Evolutionary conservation across 176 grass and related monocot genomes (phyloP).

Genomic region (Rhipidocladum racemiflorum): DNA sequence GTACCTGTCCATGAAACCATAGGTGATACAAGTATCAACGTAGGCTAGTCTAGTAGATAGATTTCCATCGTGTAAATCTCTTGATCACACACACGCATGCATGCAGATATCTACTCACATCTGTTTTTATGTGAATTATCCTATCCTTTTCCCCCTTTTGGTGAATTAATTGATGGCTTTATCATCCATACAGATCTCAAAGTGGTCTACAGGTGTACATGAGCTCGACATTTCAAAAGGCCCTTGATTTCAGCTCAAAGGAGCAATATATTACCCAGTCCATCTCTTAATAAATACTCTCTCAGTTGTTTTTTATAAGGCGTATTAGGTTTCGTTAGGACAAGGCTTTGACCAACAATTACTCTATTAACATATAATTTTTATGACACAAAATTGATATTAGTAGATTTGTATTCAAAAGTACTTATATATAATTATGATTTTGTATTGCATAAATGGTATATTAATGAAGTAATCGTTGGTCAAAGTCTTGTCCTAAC

Average conservation of each 20-base stretch:
- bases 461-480: too few species aligned
- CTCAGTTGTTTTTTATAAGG: too few species aligned
- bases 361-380: too few species aligned
- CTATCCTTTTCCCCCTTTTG: background rate
- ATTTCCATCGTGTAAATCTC: background rate
- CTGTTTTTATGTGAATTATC: background rate
- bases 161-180: background rate
- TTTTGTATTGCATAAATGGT: too few species aligned
- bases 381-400: too few species aligned
- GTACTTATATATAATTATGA: too few species aligned
- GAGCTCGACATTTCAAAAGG: background rate
- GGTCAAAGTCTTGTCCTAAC: too few species aligned
- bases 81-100: background rate
- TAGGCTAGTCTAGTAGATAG: background rate
- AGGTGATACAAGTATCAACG: background rate
- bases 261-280: background rate
- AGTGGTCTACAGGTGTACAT: slow-evolving; percentile 13
- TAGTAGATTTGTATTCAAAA: too few species aligned
- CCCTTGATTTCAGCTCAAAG: slow-evolving; percentile 14
- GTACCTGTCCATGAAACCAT: background rate
- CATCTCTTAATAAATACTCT: too few species aligned
- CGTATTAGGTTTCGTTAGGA: too few species aligned
- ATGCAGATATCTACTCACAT: background rate
- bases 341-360: too few species aligned
- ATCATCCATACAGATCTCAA: background rate